phyloP scores from a whole-genome alignment of 495 filamentous ascomycete genomes.

The Talaromyces borbonicus region DNA sequence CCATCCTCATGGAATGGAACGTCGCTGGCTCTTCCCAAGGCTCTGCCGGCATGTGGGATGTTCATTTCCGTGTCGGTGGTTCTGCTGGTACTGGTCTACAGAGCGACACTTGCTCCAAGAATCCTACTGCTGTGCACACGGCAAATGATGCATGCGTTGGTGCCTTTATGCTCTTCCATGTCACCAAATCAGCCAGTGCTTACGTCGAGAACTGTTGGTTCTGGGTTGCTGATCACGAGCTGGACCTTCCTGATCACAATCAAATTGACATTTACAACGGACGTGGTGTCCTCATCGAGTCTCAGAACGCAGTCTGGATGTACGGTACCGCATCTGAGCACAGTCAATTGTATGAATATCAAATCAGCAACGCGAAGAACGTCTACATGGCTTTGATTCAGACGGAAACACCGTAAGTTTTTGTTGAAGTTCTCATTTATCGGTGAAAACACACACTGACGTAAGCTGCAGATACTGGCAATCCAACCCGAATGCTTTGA shows the following conservation, averaged over 20 bases:
- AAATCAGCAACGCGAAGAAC: slow-evolving; percentile 68
- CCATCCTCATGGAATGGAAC: slow-evolving; percentile 90
- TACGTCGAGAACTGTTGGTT: slow-evolving; percentile 93
- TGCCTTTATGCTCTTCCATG: slow-evolving; percentile 73
- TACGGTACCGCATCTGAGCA: slow-evolving; percentile 84
- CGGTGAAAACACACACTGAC: not conserved
- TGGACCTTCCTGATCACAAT: slow-evolving; percentile 63
- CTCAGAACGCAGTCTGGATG: slow-evolving; percentile 44
- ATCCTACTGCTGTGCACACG: slow-evolving; percentile 42
- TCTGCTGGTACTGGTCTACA: slow-evolving; percentile 73
- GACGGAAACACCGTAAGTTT: slow-evolving; percentile 62
- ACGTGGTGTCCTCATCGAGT: slow-evolving; percentile 74
- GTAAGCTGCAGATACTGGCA: slow-evolving; percentile 54
- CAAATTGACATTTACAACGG: slow-evolving; percentile 92
- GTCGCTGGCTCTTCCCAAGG: slow-evolving; percentile 56
- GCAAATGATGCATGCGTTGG: slow-evolving; percentile 55
- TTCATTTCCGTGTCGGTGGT: slow-evolving; percentile 78
- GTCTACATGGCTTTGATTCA: slow-evolving; percentile 83
- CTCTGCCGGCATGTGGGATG: slow-evolving; percentile 78
- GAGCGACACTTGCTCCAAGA: slow-evolving; percentile 64
- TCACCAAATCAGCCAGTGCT: slow-evolving; percentile 57
- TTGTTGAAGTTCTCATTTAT: not conserved
- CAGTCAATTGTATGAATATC: slow-evolving; percentile 83
- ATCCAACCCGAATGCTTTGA: slow-evolving; percentile 66
- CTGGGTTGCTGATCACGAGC: slow-evolving; percentile 91